These are phyloP conservation scores for Venturia effusa DNA, from an alignment of 2,329 filamentous ascomycete species.

Conservation along the genomic window DNA sequence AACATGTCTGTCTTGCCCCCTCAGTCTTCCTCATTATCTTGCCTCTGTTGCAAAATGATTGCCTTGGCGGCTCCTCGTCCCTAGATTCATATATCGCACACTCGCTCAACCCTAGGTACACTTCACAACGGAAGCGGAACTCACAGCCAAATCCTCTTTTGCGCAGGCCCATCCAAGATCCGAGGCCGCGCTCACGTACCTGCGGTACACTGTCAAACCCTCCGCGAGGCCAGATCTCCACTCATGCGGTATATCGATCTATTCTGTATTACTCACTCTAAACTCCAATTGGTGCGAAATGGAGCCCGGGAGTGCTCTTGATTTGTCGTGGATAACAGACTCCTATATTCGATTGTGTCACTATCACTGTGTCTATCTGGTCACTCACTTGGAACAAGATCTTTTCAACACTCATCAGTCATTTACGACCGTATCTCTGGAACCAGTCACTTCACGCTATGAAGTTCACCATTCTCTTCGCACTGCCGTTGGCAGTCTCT, in stretches of 20 bases:
- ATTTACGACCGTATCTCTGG: background rate
- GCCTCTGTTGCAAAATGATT: background rate
- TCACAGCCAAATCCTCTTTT: background rate
- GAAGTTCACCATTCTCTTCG: slow-evolving; percentile 7
- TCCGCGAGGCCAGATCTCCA: background rate
- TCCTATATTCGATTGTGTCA: background rate
- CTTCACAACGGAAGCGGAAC: background rate
- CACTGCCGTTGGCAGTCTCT: slow-evolving; percentile 6
- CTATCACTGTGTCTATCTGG: background rate
- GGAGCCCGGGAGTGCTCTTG: background rate
- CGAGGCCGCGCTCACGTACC: background rate
- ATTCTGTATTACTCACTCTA: background rate
- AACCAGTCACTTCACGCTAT: background rate
- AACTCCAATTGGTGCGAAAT: background rate
- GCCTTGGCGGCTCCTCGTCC: background rate
- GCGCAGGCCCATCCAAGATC: background rate
- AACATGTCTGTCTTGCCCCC: background rate
- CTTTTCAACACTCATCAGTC: background rate
- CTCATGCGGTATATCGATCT: background rate
- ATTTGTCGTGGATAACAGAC: background rate
- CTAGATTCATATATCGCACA: background rate
- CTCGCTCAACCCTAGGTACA: background rate
- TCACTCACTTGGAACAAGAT: background rate
- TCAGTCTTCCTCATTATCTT: background rate
- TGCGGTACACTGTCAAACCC: too few relatives aligned